Conservation (phyloP, 2,329 filamentous ascomycete genomes). For the Pseudopyrenochaeta lycopersici region DNA sequence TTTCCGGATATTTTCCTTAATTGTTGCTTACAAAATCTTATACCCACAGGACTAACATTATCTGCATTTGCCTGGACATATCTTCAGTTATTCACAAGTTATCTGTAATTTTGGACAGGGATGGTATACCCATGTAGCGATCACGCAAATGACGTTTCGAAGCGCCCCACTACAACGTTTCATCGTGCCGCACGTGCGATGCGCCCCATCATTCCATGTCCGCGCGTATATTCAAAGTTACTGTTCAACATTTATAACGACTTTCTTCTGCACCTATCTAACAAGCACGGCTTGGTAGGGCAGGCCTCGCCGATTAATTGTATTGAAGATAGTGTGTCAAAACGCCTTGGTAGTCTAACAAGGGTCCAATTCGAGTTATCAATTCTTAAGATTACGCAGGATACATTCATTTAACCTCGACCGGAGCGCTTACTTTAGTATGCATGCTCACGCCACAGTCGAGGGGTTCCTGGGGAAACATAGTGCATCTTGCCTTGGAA, state of each 20-base stretch:
- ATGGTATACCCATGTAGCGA: slow-evolving; percentile 22
- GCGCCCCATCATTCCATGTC: background rate
- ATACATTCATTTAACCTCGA: slow-evolving; percentile 9
- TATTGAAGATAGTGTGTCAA: too few species aligned
- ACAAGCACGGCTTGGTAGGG: background rate
- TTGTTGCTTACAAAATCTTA: too few species aligned
- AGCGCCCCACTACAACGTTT: slow-evolving; percentile 27
- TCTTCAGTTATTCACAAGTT: too few species aligned
- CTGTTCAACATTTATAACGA: background rate
- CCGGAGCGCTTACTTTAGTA: background rate
- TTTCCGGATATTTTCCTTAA: background rate
- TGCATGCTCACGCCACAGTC: background rate
- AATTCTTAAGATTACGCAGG: slow-evolving; percentile 14
- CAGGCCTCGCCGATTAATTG: too few species aligned
- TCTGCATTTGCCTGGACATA: too few species aligned
- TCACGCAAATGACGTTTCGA: slow-evolving; percentile 31
- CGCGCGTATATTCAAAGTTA: background rate
- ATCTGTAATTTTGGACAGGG: background rate
- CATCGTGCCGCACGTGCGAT: slow-evolving; percentile 15
- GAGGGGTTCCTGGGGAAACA: background rate
- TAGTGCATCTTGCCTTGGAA: background rate
- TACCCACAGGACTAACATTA: too few species aligned
- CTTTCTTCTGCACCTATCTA: background rate
- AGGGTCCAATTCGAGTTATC: too few species aligned
- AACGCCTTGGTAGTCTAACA: background rate